Percentiles rank a stretch among this genome's conserved stretches.
Evolutionary conservation across 2,329 filamentous ascomycete species (phyloP).

Genomic region (Cladosporium cucumerinum): DNA sequence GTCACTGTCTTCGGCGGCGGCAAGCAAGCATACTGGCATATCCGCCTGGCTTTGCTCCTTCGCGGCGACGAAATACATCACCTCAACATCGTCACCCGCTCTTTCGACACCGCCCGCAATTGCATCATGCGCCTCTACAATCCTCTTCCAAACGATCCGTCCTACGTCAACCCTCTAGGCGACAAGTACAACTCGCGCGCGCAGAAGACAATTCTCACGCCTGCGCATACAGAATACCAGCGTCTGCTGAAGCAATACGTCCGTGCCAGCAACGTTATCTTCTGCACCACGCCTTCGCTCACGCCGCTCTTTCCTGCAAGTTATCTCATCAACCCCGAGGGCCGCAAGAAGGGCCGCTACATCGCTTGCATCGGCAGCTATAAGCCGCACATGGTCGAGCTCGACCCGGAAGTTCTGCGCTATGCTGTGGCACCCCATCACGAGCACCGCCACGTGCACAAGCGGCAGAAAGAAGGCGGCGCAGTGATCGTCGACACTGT

Average conservation of each 20-base stretch:
- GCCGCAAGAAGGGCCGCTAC: constrained; percentile 65
- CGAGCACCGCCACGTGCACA: constrained; percentile 60
- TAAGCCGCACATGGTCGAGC: constrained; percentile 72
- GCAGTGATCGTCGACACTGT: constrained; percentile 66
- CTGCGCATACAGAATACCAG: constrained; percentile 65
- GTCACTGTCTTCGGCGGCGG: constrained; percentile 84
- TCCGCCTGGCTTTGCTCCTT: constrained; percentile 75
- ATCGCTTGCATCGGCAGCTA: constrained; percentile 71
- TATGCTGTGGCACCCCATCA: constrained; percentile 58
- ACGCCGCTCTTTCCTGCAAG: constrained; percentile 70
- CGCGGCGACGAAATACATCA: constrained; percentile 67
- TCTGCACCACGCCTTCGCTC: constrained; percentile 79
- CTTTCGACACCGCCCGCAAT: constrained; percentile 57
- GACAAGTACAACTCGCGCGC: constrained; percentile 37
- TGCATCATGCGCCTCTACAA: constrained; percentile 56
- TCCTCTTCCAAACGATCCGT: constrained; percentile 36
- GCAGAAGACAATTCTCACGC: constrained; percentile 68
- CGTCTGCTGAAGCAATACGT: constrained; percentile 69
- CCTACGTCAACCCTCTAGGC: constrained; percentile 36
- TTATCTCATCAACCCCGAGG: constrained; percentile 69
- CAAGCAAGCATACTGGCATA: constrained; percentile 91
- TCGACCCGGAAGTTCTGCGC: constrained; percentile 71
- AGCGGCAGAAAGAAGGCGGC: constrained; percentile 56
- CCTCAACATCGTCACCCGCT: constrained; percentile 78
- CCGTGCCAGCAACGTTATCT: constrained; percentile 72